These are phyloP conservation scores for Pezicula radicicola DNA, from an alignment of 2,329 filamentous ascomycete species.

Conservation along the genomic window DNA sequence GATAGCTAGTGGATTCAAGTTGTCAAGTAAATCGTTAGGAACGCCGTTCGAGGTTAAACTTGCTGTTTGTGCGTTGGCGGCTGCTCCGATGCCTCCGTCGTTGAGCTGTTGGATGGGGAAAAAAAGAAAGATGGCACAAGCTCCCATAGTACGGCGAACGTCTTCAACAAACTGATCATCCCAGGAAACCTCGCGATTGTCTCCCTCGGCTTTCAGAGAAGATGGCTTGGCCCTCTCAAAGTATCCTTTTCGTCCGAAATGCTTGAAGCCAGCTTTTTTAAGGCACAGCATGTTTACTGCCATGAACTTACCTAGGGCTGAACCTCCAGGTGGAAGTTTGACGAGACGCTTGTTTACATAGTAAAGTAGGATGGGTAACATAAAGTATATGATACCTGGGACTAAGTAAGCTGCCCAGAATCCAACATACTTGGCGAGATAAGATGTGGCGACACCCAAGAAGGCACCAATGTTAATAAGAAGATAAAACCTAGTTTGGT, in stretches of 20 bases:
- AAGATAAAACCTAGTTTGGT: constrained; percentile 55
- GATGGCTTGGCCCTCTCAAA: constrained; percentile 69
- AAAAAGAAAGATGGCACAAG: constrained; percentile 63
- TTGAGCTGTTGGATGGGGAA: constrained; percentile 37
- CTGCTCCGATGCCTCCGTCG: constrained; percentile 66
- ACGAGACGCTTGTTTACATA: constrained; percentile 58
- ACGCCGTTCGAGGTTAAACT: constrained; percentile 66
- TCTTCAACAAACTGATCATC: constrained; percentile 80
- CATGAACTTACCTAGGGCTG: constrained; percentile 64
- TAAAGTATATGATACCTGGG: constrained; percentile 61
- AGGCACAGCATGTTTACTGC: constrained; percentile 55
- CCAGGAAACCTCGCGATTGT: constrained; percentile 55
- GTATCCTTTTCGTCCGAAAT: constrained; percentile 45
- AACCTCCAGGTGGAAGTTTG: constrained; percentile 65
- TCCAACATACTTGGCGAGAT: constrained; percentile 36
- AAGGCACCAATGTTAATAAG: constrained; percentile 64
- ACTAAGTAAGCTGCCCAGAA: constrained; percentile 71
- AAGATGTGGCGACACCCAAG: constrained; percentile 39
- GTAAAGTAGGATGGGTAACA: constrained; percentile 58
- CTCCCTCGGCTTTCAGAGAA: constrained; percentile 43
- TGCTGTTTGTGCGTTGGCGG: constrained; percentile 76
- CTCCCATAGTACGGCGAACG: constrained; percentile 64
- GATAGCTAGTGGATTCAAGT: constrained; percentile 73
- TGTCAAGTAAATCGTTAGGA: constrained; percentile 73
- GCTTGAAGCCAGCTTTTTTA: constrained; percentile 59